Evolutionary conservation across 345 rosid species (phyloP), one percentile per base, ranked within the genome.

Genomic region (Hevea brasiliensis): DNA sequence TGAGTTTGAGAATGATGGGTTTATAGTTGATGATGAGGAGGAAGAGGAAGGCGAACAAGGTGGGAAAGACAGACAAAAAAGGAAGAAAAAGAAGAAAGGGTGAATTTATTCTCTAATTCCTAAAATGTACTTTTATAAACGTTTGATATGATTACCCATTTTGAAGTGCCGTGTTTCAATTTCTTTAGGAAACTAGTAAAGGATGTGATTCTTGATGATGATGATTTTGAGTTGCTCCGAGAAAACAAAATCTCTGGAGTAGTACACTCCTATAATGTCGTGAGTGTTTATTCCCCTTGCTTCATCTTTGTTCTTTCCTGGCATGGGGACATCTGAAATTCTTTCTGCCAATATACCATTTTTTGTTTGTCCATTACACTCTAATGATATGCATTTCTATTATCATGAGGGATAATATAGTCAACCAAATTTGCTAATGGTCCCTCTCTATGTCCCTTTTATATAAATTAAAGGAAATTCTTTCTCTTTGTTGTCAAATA

Each of bases 191-290:
- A 67, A 54, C 21, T 32, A 47, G 8, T 20, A 17, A 29, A 64
- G 41, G 56, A 71, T 60, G 11, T 29, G 60, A 67, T 48, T 56
- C 76, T 62, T 63, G 76, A 73, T 63, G 76, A 65, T 13, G 76
- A 73, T 64, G 61, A 50, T 26, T 26, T 51, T 9, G 76, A 63
- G 62, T 55, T 73, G 53, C 69, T 73, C 55, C 70, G 24, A 64
- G 70, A 63, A 14, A 73, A 73, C 50, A 40, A 37, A 57, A 15
- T 3, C 21, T 45, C 47, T 15, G 76, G 76, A 50, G 21, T 56
- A 6, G 40, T 42, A 40, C 50, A 26, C 61, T 11, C 72, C 41
- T 56, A 29, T 17, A 12, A 40, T 18, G 21, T n/a, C 54, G 76
- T 73, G 55, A 53, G 76, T 64, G 15, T 9, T 40, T 24, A 8